Conservation (phyloP, 345 rosid genomes). For the Syzygium grande region DNA sequence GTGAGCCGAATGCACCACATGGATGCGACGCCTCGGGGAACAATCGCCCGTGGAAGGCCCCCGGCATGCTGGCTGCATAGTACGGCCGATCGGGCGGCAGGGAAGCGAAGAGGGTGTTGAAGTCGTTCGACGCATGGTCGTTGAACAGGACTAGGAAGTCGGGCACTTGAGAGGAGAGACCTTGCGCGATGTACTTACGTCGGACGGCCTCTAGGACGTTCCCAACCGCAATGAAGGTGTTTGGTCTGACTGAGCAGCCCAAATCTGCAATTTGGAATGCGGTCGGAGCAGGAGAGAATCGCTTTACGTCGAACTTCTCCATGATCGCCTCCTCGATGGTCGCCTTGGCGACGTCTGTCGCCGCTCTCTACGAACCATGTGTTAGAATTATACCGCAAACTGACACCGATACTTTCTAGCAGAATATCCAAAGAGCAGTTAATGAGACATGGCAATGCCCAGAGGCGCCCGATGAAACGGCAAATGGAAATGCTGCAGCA, state of each 20-base stretch:
- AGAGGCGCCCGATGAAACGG: background rate
- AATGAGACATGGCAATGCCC: background rate
- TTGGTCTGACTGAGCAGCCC: constrained; percentile 55
- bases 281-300: background rate
- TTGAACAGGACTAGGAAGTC: constrained; percentile 27
- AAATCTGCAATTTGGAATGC: constrained; percentile 36
- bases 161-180: background rate
- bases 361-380: constrained; percentile 4
- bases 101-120: constrained; percentile 33
- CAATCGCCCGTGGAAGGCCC: background rate
- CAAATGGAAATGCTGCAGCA: background rate
- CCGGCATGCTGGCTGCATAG: background rate
- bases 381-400: background rate
- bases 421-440: background rate
- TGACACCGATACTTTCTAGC: background rate
- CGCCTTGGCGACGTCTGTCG: constrained; percentile 13
- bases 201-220: constrained; percentile 33
- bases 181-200: constrained; percentile 7
- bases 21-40: background rate
- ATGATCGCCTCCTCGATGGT: constrained; percentile 28
- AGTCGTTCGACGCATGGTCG: constrained; percentile 31
- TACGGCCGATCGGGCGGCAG: constrained; percentile 4
- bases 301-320: constrained; percentile 21
- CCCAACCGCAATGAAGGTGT: constrained; percentile 37
- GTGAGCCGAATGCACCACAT: constrained; percentile 3